Percentiles rank a stretch among this genome's conserved stretches.
Evolutionary conservation across 2,329 filamentous ascomycete species (phyloP).

Genomic region (Aspergillus transmontanensis): DNA sequence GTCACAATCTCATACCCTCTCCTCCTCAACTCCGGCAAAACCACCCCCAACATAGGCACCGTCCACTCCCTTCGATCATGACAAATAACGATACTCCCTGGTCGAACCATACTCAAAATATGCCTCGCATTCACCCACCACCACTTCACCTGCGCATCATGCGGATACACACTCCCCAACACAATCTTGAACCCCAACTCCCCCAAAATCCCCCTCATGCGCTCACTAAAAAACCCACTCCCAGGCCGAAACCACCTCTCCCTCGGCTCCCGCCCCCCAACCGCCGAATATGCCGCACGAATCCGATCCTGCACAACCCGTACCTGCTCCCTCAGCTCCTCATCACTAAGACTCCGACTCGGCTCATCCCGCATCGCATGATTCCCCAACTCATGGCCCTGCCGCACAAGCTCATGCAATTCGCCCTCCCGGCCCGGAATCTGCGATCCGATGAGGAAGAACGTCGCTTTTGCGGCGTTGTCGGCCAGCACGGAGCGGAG

Average conservation of each 20-base stretch:
- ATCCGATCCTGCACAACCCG: slow-evolving; percentile 64
- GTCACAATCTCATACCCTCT: slow-evolving; percentile 73
- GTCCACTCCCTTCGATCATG: slow-evolving; percentile 87
- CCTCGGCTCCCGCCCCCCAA: slow-evolving; percentile 42
- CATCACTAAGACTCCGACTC: slow-evolving; percentile 61
- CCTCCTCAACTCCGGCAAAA: slow-evolving; percentile 70
- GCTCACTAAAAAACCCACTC: slow-evolving; percentile 75
- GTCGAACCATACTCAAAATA: slow-evolving; percentile 75
- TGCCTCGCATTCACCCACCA: slow-evolving; percentile 73
- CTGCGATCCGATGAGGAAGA: slow-evolving; percentile 86
- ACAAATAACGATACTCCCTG: slow-evolving; percentile 80
- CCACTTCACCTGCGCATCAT: slow-evolving; percentile 81
- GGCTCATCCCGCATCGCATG: slow-evolving; percentile 89
- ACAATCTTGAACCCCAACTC: slow-evolving; percentile 70
- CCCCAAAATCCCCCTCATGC: slow-evolving; percentile 65
- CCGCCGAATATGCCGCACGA: slow-evolving; percentile 55
- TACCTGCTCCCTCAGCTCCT: slow-evolving; percentile 66
- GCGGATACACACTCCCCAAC: slow-evolving; percentile 84
- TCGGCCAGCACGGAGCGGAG: slow-evolving; percentile 69
- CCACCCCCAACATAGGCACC: slow-evolving; percentile 71
- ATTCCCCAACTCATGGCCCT: slow-evolving; percentile 76
- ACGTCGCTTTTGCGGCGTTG: slow-evolving; percentile 74
- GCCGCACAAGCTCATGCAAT: slow-evolving; percentile 60
- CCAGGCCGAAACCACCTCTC: slow-evolving; percentile 79
- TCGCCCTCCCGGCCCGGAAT: slow-evolving; percentile 59